Evolutionary conservation across 1,139 yeast genomes (phyloP).

Genomic region (Kodamaea ohmeri): DNA sequence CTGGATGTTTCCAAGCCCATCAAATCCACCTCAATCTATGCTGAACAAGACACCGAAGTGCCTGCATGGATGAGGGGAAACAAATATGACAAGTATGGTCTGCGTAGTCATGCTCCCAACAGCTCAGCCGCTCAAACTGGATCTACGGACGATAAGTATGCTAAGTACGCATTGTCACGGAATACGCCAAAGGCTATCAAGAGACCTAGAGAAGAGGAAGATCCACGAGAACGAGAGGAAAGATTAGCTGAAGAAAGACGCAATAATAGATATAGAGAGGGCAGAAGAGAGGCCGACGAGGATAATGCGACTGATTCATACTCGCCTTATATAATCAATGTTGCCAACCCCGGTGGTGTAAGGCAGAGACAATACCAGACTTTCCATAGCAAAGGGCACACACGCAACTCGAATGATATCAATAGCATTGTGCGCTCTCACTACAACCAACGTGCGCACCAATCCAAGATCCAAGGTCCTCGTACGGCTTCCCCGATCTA

Average conservation of each 20-base stretch:
- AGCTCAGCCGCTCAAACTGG: conserved; percentile 1
- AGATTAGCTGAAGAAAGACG: neutral
- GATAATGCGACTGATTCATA: neutral
- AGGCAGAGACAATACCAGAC: conserved; percentile 30
- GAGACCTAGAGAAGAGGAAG: conserved; percentile 1
- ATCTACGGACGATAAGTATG: conserved; percentile 20
- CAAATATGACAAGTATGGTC: conserved; percentile 43
- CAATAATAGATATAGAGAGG: neutral
- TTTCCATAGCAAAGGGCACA: conserved; percentile 40
- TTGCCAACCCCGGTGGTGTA: conserved; percentile 4
- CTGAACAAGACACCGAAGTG: conserved; percentile 21
- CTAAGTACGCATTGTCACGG: conserved; percentile 24
- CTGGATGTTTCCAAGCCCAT: conserved; percentile 9
- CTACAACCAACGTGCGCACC: conserved; percentile 80
- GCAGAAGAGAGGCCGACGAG: neutral
- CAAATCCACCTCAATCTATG: conserved; percentile 25
- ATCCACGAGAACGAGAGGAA: neutral
- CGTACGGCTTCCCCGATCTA: conserved; percentile 81
- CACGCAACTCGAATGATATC: conserved; percentile 33
- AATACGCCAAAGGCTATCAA: conserved; percentile 1
- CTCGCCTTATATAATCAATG: conserved; percentile 2
- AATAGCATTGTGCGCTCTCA: conserved; percentile 72
- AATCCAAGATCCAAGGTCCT: conserved; percentile 56
- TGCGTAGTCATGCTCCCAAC: conserved; percentile 10
- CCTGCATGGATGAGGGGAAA: conserved; percentile 46